Conservation (phyloP, 2,329 filamentous ascomycete species). For the Stagonosporopsis cucurbitacearum region DNA sequence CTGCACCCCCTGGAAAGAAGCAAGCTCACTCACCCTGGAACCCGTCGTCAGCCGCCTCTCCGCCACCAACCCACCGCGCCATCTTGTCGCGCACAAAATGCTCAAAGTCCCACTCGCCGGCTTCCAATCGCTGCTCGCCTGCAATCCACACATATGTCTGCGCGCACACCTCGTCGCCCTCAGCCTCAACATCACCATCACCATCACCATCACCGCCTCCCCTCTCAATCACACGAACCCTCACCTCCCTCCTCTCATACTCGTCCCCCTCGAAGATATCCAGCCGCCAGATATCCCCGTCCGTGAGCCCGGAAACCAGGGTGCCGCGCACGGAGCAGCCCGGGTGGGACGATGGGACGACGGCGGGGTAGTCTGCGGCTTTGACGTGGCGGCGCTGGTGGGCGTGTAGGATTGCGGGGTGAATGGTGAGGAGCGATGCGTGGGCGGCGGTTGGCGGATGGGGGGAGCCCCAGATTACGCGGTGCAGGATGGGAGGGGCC, state of each 20-base stretch:
- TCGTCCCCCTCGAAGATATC: slow-evolving; percentile 83
- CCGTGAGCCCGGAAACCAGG: slow-evolving; percentile 76
- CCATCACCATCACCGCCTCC: no score
- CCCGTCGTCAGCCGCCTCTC: slow-evolving; percentile 53
- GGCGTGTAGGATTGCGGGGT: slow-evolving; percentile 75
- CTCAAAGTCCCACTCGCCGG: slow-evolving; percentile 84
- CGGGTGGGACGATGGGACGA: no score
- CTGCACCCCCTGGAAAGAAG: no score
- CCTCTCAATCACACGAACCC: slow-evolving; percentile 51
- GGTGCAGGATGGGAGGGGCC: slow-evolving; percentile 85
- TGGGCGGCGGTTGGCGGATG: slow-evolving; percentile 59
- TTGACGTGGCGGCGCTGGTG: slow-evolving; percentile 75
- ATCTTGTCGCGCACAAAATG: slow-evolving; percentile 81
- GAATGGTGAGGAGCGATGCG: slow-evolving; percentile 65
- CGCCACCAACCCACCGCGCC: slow-evolving; percentile 61
- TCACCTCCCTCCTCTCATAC: slow-evolving; percentile 65
- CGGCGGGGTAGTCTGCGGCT: slow-evolving; percentile 79
- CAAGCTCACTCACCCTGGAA: slow-evolving; percentile 49
- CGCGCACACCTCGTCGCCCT: slow-evolving; percentile 51
- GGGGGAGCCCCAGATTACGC: slow-evolving; percentile 76
- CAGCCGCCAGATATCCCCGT: slow-evolving; percentile 74
- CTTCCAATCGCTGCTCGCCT: slow-evolving; percentile 63
- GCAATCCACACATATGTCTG: slow-evolving; percentile 62
- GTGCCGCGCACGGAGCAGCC: slow-evolving; percentile 69
- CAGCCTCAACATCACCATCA: slow-evolving; percentile 30